Conservation (phyloP, 1,139 yeast species). For the Diutina ranongensis region DNA sequence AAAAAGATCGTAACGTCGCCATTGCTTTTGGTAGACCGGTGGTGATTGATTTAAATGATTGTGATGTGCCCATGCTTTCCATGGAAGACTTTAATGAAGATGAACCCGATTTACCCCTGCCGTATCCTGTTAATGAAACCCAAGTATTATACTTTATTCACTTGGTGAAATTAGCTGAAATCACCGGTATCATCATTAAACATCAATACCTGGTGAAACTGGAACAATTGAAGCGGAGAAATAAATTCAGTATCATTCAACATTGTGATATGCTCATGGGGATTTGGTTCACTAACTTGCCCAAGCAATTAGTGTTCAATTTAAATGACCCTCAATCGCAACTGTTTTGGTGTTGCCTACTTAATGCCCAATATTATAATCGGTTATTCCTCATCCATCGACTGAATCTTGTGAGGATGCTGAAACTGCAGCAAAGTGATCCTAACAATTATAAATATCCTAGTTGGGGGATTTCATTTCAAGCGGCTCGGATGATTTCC, state of each 20-base stretch:
- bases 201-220: constrained; percentile 68
- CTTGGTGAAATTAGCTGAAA: constrained; percentile 58
- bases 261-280: constrained; percentile 77
- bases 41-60: constrained; percentile 59
- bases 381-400: constrained; percentile 63
- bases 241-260: constrained; percentile 45
- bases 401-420: constrained; percentile 50
- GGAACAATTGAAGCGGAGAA: constrained; percentile 37
- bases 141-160: constrained; percentile 52
- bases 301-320: constrained; percentile 52
- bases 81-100: constrained; percentile 53
- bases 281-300: constrained; percentile 63
- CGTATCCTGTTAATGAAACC: constrained; percentile 35
- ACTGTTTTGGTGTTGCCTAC: constrained; percentile 46
- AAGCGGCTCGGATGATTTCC: constrained; percentile 74
- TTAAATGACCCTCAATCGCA: constrained; percentile 43
- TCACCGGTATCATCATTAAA: constrained; percentile 59
- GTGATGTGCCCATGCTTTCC: constrained; percentile 67
- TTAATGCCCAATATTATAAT: constrained; percentile 66
- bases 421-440: constrained; percentile 29
- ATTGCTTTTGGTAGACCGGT: constrained; percentile 71
- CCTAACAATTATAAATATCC: constrained; percentile 50
- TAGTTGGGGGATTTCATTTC: constrained; percentile 78
- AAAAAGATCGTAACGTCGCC: constrained; percentile 62
- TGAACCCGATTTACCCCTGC: constrained; percentile 25